These are phyloP conservation scores for Stephania cephalantha DNA, from an alignment of 164 flowering plant genomes.

Conservation along the genomic window DNA sequence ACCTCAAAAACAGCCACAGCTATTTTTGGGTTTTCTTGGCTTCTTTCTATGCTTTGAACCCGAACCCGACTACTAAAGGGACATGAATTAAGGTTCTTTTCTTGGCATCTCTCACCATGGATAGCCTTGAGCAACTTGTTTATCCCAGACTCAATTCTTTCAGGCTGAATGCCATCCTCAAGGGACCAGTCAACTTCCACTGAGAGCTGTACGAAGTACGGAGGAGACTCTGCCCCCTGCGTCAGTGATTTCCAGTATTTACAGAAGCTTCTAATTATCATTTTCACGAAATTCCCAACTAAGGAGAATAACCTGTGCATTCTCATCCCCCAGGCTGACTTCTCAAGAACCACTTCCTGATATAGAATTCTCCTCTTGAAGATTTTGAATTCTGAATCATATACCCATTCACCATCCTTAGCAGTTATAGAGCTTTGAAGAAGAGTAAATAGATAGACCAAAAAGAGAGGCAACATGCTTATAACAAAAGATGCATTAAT, in stretches of 20 bases:
- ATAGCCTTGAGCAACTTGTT: conserved; percentile 60
- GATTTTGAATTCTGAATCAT: conserved; percentile 32
- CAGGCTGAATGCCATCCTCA: conserved; percentile 96
- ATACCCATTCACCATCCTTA: conserved; percentile 79
- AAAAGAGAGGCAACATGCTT: conserved; percentile 79
- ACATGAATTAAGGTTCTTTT: conserved; percentile 35
- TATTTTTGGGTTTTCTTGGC: conserved; percentile 58
- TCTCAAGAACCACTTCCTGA: conserved; percentile 28
- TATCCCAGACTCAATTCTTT: conserved; percentile 84
- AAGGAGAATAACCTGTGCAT: conserved; percentile 24
- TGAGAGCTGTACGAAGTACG: conserved; percentile 90
- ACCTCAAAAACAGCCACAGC: conserved; percentile 92
- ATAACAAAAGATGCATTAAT: conserved; percentile 79
- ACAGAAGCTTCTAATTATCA: conserved; percentile 36
- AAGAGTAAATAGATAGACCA: conserved; percentile 88
- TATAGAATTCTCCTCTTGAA: conserved; percentile 28
- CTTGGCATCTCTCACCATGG: conserved; percentile 69
- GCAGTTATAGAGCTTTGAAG: conserved; percentile 89
- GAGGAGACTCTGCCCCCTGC: conserved; percentile 94
- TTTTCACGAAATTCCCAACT: conserved; percentile 23
- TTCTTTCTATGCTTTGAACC: conserved; percentile 93
- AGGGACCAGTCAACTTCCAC: conserved; percentile 85
- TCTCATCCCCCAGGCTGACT: conserved; percentile 39
- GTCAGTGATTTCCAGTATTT: conserved; percentile 85
- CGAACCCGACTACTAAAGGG: conserved; percentile 66